These are phyloP conservation scores for Penicillium macrosclerotiorum DNA, from an alignment of 495 filamentous ascomycete genomes.

Conservation along the genomic window DNA sequence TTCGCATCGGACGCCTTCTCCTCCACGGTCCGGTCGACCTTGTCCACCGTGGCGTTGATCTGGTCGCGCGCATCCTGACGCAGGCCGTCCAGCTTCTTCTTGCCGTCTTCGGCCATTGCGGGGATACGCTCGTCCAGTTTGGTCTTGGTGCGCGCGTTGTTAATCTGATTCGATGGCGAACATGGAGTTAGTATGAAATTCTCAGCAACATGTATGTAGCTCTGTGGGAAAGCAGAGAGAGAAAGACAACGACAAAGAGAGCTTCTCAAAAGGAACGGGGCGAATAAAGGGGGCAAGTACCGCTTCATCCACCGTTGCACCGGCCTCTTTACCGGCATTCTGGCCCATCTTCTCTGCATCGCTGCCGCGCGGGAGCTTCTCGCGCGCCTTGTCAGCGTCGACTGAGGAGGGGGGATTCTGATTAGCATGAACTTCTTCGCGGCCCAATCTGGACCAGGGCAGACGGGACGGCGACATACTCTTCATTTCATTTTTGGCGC, in stretches of 20 bases:
- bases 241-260: not conserved
- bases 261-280: not conserved
- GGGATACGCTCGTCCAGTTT: conserved; percentile 58
- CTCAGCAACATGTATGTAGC: too few species aligned
- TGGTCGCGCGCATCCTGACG: conserved; percentile 42
- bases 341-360: conserved; percentile 53
- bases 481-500: conserved; percentile 78
- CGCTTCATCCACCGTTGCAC: conserved; percentile 52
- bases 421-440: not conserved
- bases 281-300: conserved; percentile 36
- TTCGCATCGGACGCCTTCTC: conserved; percentile 75
- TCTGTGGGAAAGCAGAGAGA: not conserved
- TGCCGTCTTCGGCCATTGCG: conserved; percentile 55
- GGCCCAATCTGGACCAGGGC: not conserved
- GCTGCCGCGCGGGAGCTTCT: conserved; percentile 51
- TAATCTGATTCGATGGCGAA: too few species aligned
- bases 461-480: conserved; percentile 47
- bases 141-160: conserved; percentile 58
- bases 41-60: conserved; percentile 52
- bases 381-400: conserved; percentile 63
- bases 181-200: too few species aligned
- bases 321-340: conserved; percentile 49
- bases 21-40: conserved; percentile 71
- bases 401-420: conserved; percentile 32
- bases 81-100: conserved; percentile 69